phyloP scores from a whole-genome alignment of 2,329 filamentous ascomycete genomes.

The Ophiostoma montium region DNA sequence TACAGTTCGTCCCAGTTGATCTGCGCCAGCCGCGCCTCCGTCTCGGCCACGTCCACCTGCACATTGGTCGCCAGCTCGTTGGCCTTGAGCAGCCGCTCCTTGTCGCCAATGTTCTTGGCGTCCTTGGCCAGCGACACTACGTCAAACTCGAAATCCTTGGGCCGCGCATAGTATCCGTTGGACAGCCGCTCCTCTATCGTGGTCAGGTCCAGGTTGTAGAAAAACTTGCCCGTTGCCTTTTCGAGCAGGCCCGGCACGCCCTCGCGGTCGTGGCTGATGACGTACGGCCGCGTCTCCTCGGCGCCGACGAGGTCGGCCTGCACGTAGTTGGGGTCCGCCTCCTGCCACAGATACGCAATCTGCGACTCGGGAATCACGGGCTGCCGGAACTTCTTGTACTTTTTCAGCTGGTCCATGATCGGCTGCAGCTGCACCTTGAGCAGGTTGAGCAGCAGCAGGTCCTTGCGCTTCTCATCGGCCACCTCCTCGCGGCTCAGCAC shows the following conservation, averaged over 20 bases:
- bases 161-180: constrained; percentile 89
- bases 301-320: constrained; percentile 37
- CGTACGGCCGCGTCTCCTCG: constrained; percentile 57
- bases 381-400: constrained; percentile 77
- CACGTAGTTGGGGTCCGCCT: constrained; percentile 62
- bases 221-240: constrained; percentile 66
- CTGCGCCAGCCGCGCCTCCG: constrained; percentile 42
- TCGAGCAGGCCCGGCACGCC: constrained; percentile 66
- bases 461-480: constrained; percentile 65
- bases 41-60: constrained; percentile 75
- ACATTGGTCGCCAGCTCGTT: constrained; percentile 89
- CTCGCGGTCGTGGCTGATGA: constrained; percentile 65
- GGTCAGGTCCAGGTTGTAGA: constrained; percentile 84
- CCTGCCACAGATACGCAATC: constrained; percentile 72
- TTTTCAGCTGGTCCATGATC: constrained; percentile 96
- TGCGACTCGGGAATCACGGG: constrained; percentile 60
- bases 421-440: constrained; percentile 83
- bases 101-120: constrained; percentile 67
- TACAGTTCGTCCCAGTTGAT: constrained; percentile 76
- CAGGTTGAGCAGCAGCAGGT: constrained; percentile 70
- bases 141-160: constrained; percentile 78
- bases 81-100: constrained; percentile 68
- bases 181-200: constrained; percentile 93
- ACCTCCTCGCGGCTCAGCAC: constrained; percentile 63
- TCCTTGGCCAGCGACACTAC: constrained; percentile 77